These are phyloP conservation scores for Flaveria linearis DNA, from an alignment of 129 eudicot genomes.

Conservation along the genomic window DNA sequence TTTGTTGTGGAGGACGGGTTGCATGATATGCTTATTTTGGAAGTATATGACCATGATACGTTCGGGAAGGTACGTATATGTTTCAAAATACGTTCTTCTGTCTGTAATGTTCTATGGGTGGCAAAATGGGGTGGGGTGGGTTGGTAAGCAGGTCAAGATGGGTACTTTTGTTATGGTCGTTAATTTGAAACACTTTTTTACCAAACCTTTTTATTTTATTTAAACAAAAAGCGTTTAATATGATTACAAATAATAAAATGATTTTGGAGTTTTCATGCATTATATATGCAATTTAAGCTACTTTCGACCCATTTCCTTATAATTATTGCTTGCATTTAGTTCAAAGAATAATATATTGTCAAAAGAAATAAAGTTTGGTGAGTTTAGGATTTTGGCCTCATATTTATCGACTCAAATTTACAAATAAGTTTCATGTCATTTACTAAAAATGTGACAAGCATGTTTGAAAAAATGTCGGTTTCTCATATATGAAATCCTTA, in stretches of 20 bases:
- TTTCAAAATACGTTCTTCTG: not conserved
- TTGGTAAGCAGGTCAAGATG: not conserved
- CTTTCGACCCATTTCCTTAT: not conserved
- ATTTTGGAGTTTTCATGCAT: not conserved
- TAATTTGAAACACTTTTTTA: not conserved
- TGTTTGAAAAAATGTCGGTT: no score
- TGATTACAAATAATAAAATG: not conserved
- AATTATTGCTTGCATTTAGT: no score
- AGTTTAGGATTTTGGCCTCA: no score
- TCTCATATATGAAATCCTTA: not conserved
- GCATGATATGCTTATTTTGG: constrained; percentile 87
- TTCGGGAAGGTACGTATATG: constrained; percentile 77
- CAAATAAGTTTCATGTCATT: no score
- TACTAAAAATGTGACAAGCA: no score
- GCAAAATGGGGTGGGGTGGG: not conserved
- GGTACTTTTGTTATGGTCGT: not conserved
- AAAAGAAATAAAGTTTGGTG: no score
- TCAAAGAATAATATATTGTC: not conserved
- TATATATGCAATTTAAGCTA: not conserved
- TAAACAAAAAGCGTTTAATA: not conserved
- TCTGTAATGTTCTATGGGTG: not conserved
- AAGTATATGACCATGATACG: constrained; percentile 95
- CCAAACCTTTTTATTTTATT: not conserved
- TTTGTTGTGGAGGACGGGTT: constrained; percentile 94
- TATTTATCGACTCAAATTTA: no score